Percentiles rank a stretch among this genome's conserved stretches.
Conservation (phyloP, 1,284 basidiomycete species). For the Melampsora americana region DNA sequence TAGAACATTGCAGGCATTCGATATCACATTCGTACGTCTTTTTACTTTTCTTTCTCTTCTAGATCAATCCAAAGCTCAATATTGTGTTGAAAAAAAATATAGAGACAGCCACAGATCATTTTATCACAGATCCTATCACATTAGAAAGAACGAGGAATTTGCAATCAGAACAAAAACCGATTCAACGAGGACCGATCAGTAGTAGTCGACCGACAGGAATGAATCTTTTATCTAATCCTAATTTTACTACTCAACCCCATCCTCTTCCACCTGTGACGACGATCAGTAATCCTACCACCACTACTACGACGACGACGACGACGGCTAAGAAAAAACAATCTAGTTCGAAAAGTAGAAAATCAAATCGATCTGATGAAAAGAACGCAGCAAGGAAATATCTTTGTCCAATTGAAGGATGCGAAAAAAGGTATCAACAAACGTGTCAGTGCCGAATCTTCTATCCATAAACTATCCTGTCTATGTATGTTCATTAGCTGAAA, state of each 20-base stretch:
- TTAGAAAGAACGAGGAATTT: not conserved
- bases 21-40: conserved; percentile 26
- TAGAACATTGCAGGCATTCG: conserved; percentile 37
- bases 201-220: not conserved
- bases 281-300: not conserved
- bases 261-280: not conserved
- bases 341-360: not conserved
- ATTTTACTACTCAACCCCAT: not conserved
- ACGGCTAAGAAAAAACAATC: not conserved
- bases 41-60: not conserved
- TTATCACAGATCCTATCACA: conserved; percentile 17
- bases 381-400: conserved; percentile 35
- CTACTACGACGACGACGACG: not conserved
- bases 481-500: not conserved
- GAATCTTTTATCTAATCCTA: not conserved
- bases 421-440: conserved; percentile 36
- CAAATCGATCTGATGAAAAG: conserved; percentile 11
- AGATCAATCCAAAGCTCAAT: not conserved
- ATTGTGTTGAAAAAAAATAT: not conserved
- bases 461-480: not conserved
- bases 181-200: not conserved
- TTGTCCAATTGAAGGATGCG: conserved; percentile 29
- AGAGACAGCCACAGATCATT: conserved; percentile 32
- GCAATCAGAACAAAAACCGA: conserved; percentile 8
- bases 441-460: not conserved